Conservation (phyloP, 1,139 yeast genomes). For the Yamadazyma spencermartinsiae region DNA sequence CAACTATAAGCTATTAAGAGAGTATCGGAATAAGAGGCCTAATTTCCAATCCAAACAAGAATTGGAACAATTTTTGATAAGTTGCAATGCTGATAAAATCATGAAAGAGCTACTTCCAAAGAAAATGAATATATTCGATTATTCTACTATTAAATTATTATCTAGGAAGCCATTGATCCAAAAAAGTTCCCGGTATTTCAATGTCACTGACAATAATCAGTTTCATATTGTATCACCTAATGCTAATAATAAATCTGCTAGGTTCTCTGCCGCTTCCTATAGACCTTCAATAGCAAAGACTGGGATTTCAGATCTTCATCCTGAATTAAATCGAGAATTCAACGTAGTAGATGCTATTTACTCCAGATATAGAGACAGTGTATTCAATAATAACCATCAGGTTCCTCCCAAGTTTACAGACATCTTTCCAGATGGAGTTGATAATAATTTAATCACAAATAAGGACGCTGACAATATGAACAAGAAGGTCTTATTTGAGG, state of each 20-base stretch:
- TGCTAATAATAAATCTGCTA: slow-evolving; percentile 9
- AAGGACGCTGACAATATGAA: slow-evolving; percentile 32
- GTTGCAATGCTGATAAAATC: slow-evolving; percentile 24
- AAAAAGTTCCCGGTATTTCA: slow-evolving; percentile 11
- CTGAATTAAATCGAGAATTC: slow-evolving; percentile 8
- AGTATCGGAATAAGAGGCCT: slow-evolving; percentile 18
- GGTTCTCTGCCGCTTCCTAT: slow-evolving; percentile 15
- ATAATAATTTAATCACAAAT: slow-evolving; percentile 20
- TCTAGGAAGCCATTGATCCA: slow-evolving; percentile 23
- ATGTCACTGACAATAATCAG: slow-evolving; percentile 7
- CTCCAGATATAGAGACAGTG: slow-evolving; percentile 28
- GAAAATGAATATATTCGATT: slow-evolving; percentile 28
- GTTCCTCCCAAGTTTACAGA: slow-evolving; percentile 30
- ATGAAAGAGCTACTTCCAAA: slow-evolving; percentile 33
- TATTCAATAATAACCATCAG: slow-evolving; percentile 23
- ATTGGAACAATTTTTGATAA: slow-evolving; percentile 25
- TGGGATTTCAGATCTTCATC: slow-evolving; percentile 3
- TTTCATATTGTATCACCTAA: slow-evolving; percentile 13
- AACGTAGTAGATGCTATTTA: slow-evolving; percentile 22
- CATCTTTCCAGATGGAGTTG: slow-evolving; percentile 32
- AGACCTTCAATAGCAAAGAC: slow-evolving; percentile 2
- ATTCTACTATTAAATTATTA: slow-evolving; percentile 16
- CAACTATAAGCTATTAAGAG: slow-evolving; percentile 17
- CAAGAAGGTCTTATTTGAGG: slow-evolving; percentile 35
- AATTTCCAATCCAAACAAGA: slow-evolving; percentile 29